These are phyloP conservation scores for Leonotis leonurus DNA, from an alignment of 257 asterid genomes.

Conservation along the genomic window DNA sequence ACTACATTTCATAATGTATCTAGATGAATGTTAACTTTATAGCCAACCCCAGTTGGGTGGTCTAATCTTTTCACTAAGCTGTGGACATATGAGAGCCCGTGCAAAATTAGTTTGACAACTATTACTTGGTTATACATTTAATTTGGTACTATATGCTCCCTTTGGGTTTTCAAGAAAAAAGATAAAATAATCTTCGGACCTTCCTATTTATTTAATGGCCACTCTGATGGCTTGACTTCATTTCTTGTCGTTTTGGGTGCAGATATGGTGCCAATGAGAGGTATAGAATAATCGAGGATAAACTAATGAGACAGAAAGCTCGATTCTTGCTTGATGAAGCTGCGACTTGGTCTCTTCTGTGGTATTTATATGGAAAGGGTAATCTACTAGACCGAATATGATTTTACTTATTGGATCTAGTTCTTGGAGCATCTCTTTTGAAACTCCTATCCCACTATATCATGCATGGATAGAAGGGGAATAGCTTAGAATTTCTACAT, in stretches of 20 bases:
- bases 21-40: neutral
- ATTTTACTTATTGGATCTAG: conserved; percentile 5
- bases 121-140: neutral
- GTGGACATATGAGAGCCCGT: neutral
- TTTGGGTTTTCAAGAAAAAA: neutral
- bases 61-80: neutral
- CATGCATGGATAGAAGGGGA: neutral
- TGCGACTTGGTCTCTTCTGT: conserved; percentile 97
- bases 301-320: conserved; percentile 86
- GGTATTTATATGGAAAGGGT: conserved; percentile 96
- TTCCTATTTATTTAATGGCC: neutral
- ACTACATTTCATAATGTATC: neutral
- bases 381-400: conserved; percentile 15
- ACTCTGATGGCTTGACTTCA: conserved; percentile 2
- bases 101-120: neutral
- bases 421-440: neutral
- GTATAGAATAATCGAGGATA: conserved; percentile 77
- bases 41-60: neutral
- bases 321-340: conserved; percentile 86
- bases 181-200: conserved; percentile 6
- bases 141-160: neutral
- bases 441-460: neutral
- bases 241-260: conserved; percentile 22
- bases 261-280: conserved; percentile 84
- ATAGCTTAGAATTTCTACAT: neutral